Conservation (phyloP, 2,329 filamentous ascomycete species). For the Cladosporium sp. region DNA sequence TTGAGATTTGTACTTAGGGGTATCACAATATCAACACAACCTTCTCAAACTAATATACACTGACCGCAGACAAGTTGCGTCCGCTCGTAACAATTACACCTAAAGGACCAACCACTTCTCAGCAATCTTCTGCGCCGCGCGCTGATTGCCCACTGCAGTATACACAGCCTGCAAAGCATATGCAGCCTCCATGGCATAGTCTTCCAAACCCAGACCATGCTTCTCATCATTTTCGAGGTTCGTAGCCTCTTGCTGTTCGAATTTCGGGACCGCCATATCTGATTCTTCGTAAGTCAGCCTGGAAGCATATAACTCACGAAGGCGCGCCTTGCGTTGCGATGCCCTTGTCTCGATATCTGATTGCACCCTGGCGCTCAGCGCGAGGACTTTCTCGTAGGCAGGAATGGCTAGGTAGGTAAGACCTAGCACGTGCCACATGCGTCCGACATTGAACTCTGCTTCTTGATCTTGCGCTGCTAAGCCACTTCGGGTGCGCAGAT, state of each 20-base stretch:
- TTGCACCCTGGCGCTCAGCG: constrained; percentile 46
- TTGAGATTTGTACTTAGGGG: neutral
- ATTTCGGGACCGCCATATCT: neutral
- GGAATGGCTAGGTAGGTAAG: constrained; percentile 67
- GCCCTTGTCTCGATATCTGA: constrained; percentile 29
- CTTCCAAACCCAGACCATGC: constrained; percentile 44
- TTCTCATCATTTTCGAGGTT: constrained; percentile 14
- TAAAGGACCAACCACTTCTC: constrained; percentile 50
- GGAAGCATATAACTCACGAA: constrained; percentile 22
- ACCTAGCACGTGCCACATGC: constrained; percentile 72
- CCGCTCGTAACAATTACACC: constrained; percentile 7
- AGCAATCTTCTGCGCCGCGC: constrained; percentile 58
- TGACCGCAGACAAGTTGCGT: neutral
- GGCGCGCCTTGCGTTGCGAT: constrained; percentile 36
- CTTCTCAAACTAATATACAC: neutral
- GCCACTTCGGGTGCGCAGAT: constrained; percentile 44
- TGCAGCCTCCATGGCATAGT: constrained; percentile 68
- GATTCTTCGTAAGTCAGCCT: constrained; percentile 14
- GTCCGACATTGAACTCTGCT: constrained; percentile 75
- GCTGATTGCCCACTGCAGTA: constrained; percentile 58
- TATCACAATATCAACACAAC: constrained; percentile 1
- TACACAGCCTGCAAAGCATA: constrained; percentile 68
- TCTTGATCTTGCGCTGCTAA: constrained; percentile 52
- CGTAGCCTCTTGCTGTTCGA: constrained; percentile 10
- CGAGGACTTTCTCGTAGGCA: constrained; percentile 62